Evolutionary conservation across 306 rosid genomes (phyloP), one percentile per base, ranked within the genome.

Genomic region (Purshia tridentata): DNA sequence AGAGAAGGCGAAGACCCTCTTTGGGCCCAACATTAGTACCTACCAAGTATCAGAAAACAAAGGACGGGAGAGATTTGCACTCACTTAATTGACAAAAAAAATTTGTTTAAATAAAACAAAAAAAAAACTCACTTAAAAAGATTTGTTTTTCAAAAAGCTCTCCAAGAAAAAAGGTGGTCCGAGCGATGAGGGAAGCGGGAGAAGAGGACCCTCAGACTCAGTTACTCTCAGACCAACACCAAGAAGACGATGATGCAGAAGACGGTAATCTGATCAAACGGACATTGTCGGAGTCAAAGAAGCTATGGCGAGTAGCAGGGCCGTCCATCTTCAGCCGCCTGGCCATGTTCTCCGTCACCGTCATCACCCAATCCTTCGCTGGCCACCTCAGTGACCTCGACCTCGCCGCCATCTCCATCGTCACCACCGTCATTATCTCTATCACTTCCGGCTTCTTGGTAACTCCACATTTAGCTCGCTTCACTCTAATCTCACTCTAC

Each of bases 311-410:
- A 45, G 77, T 90, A 50, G 93, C 90, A 9, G 88, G 77, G 3
- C 93, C 96, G 16, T 84, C 96, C 62, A 83, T 88, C 83, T 85
- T 90, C 85, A 83, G 84, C 79, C 93, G 93, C 78, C 86, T 90
- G 3, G 84, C 96, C 72, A 80, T 88, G 91, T 90, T 84, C 82
- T 88, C 93, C 42, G 78, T 88, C 84, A 84, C 91, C 67, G 82
- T 86, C 60, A 65, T 90, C 73, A 78, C 90, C 37, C 91, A 90
- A 20, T 78, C 93, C 0, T 80, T 90, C 79, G 83, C 93, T 47
- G 91, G 93, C 35, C 96, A 90, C 55, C 93, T 90, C 82, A 64
- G 78, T 5, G 88, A 80, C 56, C 83, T 88, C 57, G 79, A 90
- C 64, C 93, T 90, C 65, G 85, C 90, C 4, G 91, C 96, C 73